A percentile compares a stretch with the other conserved stretches of the same genome.
phyloP scores from a whole-genome alignment of 1,284 basidiomycete genomes.

The Moesziomyces globuligerus region DNA sequence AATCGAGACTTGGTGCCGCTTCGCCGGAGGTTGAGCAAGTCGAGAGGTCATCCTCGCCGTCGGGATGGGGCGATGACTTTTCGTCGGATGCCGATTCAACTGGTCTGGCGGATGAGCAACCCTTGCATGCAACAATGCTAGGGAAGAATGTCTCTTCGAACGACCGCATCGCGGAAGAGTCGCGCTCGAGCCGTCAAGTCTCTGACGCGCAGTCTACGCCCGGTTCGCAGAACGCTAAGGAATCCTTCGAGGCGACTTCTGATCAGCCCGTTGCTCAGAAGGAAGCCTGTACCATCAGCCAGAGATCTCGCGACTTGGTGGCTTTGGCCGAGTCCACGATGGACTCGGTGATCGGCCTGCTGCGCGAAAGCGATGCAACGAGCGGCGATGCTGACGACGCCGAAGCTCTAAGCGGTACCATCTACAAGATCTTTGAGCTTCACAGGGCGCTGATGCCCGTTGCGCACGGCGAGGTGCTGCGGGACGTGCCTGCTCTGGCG shows the following conservation, averaged over 20 bases:
- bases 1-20: background rate
- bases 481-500: conserved; percentile 73
- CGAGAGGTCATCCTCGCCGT: conserved; percentile 13
- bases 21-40: background rate
- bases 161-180: background rate
- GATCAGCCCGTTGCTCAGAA: conserved; percentile 5
- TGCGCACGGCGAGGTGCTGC: conserved; percentile 72
- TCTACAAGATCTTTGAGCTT: conserved; percentile 77
- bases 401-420: conserved; percentile 17
- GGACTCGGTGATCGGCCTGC: conserved; percentile 17
- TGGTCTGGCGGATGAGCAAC: conserved; percentile 1
- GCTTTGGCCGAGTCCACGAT: conserved; percentile 29
- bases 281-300: conserved; percentile 47
- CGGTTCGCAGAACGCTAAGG: background rate
- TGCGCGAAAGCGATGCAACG: background rate
- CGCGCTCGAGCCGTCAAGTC: no score
- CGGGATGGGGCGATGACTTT: conserved; percentile 27
- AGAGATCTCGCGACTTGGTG: conserved; percentile 42
- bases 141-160: background rate
- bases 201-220: background rate
- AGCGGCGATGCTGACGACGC: conserved; percentile 7
- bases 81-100: conserved; percentile 21
- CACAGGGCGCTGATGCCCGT: conserved; percentile 85
- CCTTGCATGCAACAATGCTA: background rate
- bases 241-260: background rate